phyloP scores from a whole-genome alignment of 1,284 basidiomycete genomes.

The Trametes hirsuta region DNA sequence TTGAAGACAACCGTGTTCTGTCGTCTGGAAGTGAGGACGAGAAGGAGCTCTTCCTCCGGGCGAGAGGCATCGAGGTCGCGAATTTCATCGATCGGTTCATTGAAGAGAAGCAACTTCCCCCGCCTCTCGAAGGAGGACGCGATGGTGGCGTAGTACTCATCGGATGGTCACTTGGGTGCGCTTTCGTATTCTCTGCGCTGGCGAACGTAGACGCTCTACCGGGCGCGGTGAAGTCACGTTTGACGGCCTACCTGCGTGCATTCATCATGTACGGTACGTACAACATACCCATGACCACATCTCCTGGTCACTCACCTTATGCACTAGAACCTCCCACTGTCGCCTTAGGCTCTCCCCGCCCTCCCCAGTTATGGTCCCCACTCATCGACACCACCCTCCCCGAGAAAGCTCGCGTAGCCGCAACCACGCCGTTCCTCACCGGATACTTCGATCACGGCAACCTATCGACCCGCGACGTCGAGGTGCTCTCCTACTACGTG shows the following conservation, averaged over 20 bases:
- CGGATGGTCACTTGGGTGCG: conserved; percentile 43
- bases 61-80: conserved; percentile 36
- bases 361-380: conserved; percentile 26
- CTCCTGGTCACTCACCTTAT: not conserved
- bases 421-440: conserved; percentile 35
- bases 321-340: conserved; percentile 32
- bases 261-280: conserved; percentile 37
- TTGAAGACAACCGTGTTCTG: conserved; percentile 27
- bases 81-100: conserved; percentile 40
- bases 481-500: conserved; percentile 22
- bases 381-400: conserved; percentile 27
- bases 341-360: conserved; percentile 27
- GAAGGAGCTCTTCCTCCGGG: conserved; percentile 26
- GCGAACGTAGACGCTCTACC: conserved; percentile 31
- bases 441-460: conserved; percentile 41
- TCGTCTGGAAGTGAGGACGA: conserved; percentile 29
- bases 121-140: conserved; percentile 30
- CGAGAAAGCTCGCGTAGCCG: conserved; percentile 14
- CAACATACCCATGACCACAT: too few species aligned
- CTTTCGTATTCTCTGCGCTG: conserved; percentile 31
- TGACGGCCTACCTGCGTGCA: conserved; percentile 31
- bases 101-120: conserved; percentile 31
- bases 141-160: conserved; percentile 39
- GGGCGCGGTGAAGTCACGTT: conserved; percentile 19
- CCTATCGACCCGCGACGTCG: conserved; percentile 31